A percentile compares a stretch with the other conserved stretches of the same genome.
These are phyloP conservation scores for Akanthomyces lecanii DNA, from an alignment of 2,329 filamentous ascomycete species.

Conservation along the genomic window DNA sequence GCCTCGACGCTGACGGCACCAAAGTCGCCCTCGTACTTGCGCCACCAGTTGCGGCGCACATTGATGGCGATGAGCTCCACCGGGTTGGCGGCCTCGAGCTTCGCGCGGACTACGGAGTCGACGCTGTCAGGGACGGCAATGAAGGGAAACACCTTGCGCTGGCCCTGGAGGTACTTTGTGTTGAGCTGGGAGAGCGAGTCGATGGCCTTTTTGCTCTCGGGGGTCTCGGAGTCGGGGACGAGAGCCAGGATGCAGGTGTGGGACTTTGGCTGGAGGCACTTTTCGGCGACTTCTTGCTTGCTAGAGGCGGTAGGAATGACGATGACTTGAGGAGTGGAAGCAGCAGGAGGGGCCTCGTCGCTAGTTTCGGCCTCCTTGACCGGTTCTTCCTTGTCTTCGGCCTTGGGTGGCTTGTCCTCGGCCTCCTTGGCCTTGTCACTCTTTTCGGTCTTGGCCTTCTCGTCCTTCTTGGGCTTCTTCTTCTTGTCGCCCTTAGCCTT, in stretches of 20 bases:
- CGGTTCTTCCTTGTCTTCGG: constrained; percentile 20
- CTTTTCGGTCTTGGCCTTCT: constrained; percentile 35
- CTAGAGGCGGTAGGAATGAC: constrained; percentile 63
- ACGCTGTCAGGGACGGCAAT: constrained; percentile 62
- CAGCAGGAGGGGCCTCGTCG: constrained; percentile 23
- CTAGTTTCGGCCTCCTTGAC: constrained; percentile 30
- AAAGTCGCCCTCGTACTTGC: constrained; percentile 62
- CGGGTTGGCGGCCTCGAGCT: constrained; percentile 56
- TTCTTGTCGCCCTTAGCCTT: constrained; percentile 39
- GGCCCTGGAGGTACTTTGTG: constrained; percentile 65
- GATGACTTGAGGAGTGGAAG: constrained; percentile 39
- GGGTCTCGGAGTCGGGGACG: constrained; percentile 50
- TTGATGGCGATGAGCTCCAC: constrained; percentile 80
- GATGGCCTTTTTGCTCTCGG: constrained; percentile 54
- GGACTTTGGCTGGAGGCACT: constrained; percentile 72
- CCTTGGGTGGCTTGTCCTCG: constrained; percentile 29
- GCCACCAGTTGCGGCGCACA: constrained; percentile 81
- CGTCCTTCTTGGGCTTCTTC: constrained; percentile 33
- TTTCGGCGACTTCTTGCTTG: constrained; percentile 58
- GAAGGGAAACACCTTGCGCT: constrained; percentile 75
- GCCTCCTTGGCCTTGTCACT: constrained; percentile 40
- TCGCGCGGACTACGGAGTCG: constrained; percentile 39
- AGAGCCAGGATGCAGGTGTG: constrained; percentile 80
- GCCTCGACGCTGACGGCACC: constrained; percentile 62
- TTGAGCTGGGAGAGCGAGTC: constrained; percentile 66